These are phyloP conservation scores for Fusarium sororula DNA, from an alignment of 2,329 filamentous ascomycete genomes.

Conservation along the genomic window DNA sequence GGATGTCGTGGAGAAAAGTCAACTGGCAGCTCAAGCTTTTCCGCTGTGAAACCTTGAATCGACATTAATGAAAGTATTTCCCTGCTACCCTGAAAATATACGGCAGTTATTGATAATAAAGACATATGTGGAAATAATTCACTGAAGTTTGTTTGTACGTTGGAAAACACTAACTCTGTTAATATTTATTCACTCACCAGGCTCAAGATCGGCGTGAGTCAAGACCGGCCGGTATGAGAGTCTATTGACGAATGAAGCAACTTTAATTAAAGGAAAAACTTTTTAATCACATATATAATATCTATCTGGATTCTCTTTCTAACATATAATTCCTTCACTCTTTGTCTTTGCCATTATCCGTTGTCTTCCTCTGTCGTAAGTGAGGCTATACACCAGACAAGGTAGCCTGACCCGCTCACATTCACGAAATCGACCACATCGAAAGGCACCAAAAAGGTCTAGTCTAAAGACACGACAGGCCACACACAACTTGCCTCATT, in stretches of 20 bases:
- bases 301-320: neutral
- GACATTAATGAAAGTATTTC: neutral
- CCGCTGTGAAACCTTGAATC: neutral
- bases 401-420: conserved; percentile 4
- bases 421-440: conserved; percentile 7
- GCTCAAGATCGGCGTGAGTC: conserved; percentile 38
- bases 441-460: neutral
- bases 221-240: conserved; percentile 11
- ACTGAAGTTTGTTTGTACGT: neutral
- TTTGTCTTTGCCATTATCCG: neutral
- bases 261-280: neutral
- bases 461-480: no score
- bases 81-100: rapidly evolving
- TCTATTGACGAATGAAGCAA: neutral
- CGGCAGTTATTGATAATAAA: no score
- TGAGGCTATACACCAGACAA: no score
- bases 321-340: neutral
- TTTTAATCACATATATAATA: neutral
- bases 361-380: neutral
- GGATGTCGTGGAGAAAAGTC: neutral
- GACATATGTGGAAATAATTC: neutral
- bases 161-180: neutral
- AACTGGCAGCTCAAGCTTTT: neutral
- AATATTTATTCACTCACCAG: neutral
- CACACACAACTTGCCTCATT: rapidly evolving